Percentiles rank a stretch among this genome's conserved stretches.
Conservation (phyloP, 2,329 filamentous ascomycete genomes). For the Paracamarosporium sp. region DNA sequence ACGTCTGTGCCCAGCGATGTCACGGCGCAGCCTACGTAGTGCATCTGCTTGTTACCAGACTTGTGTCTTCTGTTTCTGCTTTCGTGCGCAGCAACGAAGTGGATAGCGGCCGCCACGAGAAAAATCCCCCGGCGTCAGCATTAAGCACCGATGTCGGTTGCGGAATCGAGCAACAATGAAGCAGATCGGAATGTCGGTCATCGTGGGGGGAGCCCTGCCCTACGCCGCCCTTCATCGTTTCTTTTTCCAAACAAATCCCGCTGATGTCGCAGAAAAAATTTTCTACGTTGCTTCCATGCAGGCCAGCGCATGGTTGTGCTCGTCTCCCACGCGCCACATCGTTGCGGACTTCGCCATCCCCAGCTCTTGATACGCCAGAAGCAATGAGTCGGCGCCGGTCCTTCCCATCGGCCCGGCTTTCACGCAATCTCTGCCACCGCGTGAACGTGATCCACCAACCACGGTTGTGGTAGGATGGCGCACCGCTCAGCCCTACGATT, state of each 20-base stretch:
- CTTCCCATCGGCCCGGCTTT: constrained; percentile 1
- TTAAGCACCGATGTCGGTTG: background rate
- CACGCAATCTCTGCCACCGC: background rate
- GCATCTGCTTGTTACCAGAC: background rate
- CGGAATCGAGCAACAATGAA: background rate
- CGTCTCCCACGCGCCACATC: background rate
- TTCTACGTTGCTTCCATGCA: constrained; percentile 9
- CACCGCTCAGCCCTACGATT: background rate
- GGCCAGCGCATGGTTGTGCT: background rate
- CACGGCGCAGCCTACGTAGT: background rate
- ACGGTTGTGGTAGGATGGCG: background rate
- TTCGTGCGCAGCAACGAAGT: background rate
- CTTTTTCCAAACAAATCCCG: background rate
- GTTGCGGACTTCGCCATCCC: background rate
- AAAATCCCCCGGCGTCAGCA: background rate
- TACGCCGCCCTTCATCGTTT: background rate
- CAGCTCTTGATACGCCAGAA: background rate
- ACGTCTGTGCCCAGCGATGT: constrained; percentile 2
- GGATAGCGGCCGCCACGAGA: background rate
- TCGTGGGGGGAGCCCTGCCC: background rate
- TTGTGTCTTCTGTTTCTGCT: background rate
- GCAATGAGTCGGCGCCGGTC: background rate
- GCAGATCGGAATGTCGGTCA: background rate
- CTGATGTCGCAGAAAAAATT: background rate
- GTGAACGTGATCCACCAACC: background rate